phyloP scores from a whole-genome alignment of 108 stramenopile genomes.

The Epithemia pelagica region DNA sequence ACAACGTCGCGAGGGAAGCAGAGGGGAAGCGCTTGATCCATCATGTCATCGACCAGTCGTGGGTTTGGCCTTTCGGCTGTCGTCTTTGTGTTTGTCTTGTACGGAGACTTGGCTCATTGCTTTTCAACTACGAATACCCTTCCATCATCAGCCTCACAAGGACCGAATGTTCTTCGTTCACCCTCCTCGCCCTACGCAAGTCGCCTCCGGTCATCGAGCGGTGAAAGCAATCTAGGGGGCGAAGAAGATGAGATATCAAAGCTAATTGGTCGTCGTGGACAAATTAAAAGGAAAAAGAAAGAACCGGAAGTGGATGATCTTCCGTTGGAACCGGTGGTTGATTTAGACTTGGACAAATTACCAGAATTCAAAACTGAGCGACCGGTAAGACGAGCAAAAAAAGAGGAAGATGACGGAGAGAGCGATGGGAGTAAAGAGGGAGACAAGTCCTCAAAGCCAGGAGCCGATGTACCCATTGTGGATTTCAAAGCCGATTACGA shows the following conservation, averaged over 20 bases:
- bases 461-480: slow-evolving; percentile 25
- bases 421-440: slow-evolving; percentile 12
- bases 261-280: slow-evolving; percentile 39
- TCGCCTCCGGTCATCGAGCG: no score
- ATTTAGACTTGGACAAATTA: slow-evolving; percentile 27
- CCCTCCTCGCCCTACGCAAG: no score
- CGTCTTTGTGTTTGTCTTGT: no score
- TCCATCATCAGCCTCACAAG: no score
- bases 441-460: slow-evolving; percentile 11
- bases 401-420: slow-evolving; percentile 14
- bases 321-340: slow-evolving; percentile 4
- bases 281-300: slow-evolving; percentile 37
- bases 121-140: no score
- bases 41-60: no score
- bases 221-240: no score
- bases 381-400: slow-evolving; percentile 20
- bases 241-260: slow-evolving; percentile 41
- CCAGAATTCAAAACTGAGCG: slow-evolving; percentile 39
- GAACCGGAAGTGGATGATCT: slow-evolving; percentile 23
- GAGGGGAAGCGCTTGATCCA: no score
- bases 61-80: no score
- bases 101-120: no score
- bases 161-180: no score
- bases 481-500: slow-evolving; percentile 57
- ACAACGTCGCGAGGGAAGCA: no score